Conservation (phyloP, 73 alveolate genomes). For the Paramecium biaurelia region DNA sequence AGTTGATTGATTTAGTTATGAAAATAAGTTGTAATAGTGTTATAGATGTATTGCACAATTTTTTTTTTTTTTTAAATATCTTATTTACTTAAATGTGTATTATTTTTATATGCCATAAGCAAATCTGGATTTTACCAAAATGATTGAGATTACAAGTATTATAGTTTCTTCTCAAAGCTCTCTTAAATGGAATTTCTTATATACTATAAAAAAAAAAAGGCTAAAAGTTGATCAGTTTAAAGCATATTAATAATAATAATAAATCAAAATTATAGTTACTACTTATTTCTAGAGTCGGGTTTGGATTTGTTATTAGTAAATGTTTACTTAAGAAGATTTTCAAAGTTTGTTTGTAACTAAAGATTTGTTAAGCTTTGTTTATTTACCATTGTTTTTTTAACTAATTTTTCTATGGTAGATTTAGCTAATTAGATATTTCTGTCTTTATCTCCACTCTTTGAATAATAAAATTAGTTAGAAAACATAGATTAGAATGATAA, state of each 20-base stretch:
- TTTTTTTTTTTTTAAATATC: not conserved
- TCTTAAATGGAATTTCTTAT: not conserved
- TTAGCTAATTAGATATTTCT: not conserved
- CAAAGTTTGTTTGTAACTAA: not conserved
- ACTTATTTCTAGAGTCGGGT: not conserved
- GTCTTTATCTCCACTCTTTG: not conserved
- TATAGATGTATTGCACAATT: not conserved
- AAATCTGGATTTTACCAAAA: not conserved
- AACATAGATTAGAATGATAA: not conserved
- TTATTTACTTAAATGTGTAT: not conserved
- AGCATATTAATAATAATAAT: not conserved
- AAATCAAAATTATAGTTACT: not conserved
- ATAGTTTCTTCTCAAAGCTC: not conserved
- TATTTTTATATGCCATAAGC: not conserved
- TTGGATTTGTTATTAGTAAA: not conserved
- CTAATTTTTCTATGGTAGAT: not conserved
- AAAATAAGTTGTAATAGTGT: not conserved
- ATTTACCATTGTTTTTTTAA: not conserved
- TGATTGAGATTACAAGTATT: not conserved
- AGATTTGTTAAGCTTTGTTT: not conserved
- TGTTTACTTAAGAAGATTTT: not conserved
- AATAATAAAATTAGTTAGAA: not conserved
- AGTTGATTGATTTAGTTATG: not conserved
- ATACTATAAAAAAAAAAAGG: not conserved
- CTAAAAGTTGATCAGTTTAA: not conserved